Conservation (phyloP, 139 green algal genomes). For the Chlamydomonas sp. region DNA sequence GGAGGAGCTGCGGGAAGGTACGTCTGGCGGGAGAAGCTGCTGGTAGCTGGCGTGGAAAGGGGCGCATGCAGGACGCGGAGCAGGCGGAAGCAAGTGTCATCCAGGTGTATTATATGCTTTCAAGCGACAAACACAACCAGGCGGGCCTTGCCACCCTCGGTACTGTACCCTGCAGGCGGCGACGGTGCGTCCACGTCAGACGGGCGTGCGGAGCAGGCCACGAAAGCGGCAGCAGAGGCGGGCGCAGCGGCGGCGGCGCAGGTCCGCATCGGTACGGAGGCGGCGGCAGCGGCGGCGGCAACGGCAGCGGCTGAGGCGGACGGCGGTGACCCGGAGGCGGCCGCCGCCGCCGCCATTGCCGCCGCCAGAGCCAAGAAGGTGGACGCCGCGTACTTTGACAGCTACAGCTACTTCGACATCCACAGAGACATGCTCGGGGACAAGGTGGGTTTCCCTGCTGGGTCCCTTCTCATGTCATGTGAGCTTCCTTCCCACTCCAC, state of each 20-base stretch:
- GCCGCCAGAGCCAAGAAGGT: conserved; percentile 44
- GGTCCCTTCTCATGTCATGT: neutral
- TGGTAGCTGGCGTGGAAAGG: neutral
- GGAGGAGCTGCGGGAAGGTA: conserved; percentile 41
- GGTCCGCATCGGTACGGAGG: neutral
- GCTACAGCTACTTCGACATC: conserved; percentile 91
- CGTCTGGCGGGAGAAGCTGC: conserved; percentile 41
- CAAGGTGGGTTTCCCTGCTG: conserved; percentile 56
- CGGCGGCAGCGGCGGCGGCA: neutral
- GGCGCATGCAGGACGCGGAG: neutral
- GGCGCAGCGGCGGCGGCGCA: neutral
- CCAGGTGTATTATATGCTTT: too few relatives aligned
- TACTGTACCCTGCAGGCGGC: neutral
- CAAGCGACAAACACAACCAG: too few relatives aligned
- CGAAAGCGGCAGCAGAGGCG: neutral
- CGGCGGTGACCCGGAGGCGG: neutral
- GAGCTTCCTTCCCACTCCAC: neutral
- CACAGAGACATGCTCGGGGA: conserved; percentile 93
- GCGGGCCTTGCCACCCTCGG: too few relatives aligned
- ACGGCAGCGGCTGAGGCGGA: neutral
- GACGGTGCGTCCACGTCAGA: neutral
- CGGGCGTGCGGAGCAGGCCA: neutral
- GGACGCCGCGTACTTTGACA: conserved; percentile 90
- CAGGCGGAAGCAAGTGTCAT: too few relatives aligned
- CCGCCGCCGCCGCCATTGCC: neutral